Percentiles rank a stretch among this genome's conserved stretches.
These are phyloP conservation scores for Corymbia citriodora DNA, from an alignment of 441 rosid species.

Conservation along the genomic window DNA sequence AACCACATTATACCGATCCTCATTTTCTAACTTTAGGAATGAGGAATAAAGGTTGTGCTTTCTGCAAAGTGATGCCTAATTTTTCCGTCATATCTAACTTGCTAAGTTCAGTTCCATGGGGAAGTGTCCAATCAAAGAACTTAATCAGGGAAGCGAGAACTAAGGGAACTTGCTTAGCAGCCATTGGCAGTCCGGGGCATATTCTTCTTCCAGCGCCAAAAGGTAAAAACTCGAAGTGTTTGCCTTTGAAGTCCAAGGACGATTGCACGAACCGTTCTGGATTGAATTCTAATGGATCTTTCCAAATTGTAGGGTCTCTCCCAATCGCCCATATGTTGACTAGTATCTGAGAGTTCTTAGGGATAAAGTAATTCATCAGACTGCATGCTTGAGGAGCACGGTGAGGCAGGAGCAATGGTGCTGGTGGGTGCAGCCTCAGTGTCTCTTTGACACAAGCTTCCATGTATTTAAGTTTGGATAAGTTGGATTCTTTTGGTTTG, in stretches of 20 bases:
- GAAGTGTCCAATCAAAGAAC: conserved; percentile 31
- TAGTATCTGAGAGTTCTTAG: conserved; percentile 3
- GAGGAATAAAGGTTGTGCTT: conserved; percentile 18
- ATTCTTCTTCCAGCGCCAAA: conserved; percentile 11
- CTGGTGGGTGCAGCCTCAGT: conserved; percentile 22
- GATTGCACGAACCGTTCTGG: conserved; percentile 8
- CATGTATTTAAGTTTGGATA: conserved; percentile 2
- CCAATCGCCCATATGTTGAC: conserved; percentile 5
- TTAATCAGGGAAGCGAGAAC: conserved; percentile 22
- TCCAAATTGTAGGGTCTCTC: conserved; percentile 6
- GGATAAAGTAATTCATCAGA: conserved; percentile 8
- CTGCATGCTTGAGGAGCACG: not conserved
- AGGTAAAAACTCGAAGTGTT: conserved; percentile 1
- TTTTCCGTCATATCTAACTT: conserved; percentile 8
- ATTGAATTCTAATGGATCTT: not conserved
- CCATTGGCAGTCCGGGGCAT: conserved; percentile 18
- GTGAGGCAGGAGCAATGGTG: conserved; percentile 8
- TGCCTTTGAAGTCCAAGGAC: conserved; percentile 1
- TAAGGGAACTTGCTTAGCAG: conserved; percentile 22
- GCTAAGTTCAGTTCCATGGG: not conserved
- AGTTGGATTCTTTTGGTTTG: conserved; percentile 10
- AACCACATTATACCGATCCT: not conserved
- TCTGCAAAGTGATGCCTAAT: conserved; percentile 25
- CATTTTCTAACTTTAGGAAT: conserved; percentile 12
- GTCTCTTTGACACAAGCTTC: conserved; percentile 19